phyloP scores from a whole-genome alignment of 768 basidiomycete species.

The Kwoniella pini region DNA sequence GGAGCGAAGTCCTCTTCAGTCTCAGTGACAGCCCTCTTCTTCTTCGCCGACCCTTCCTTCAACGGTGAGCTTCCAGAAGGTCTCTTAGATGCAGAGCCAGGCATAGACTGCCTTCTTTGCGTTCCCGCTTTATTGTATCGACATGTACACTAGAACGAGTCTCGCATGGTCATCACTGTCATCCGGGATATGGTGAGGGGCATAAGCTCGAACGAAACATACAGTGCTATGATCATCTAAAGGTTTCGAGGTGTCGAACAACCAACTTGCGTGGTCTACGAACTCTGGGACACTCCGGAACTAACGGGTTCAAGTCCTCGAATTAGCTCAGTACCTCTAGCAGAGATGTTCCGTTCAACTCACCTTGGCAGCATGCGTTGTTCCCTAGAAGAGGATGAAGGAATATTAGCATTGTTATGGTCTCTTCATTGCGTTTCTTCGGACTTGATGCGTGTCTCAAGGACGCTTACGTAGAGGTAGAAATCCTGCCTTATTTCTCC shows the following conservation, averaged over 20 bases:
- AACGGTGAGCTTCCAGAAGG: slow-evolving; percentile 12
- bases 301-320: slow-evolving; percentile 1
- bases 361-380: slow-evolving; percentile 20
- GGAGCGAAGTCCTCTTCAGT: slow-evolving; percentile 16
- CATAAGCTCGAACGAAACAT: background rate
- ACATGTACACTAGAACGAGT: slow-evolving; percentile 36
- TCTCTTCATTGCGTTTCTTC: no score
- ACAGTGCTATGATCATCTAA: slow-evolving; percentile 32
- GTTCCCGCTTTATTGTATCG: slow-evolving; percentile 28
- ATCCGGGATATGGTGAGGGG: background rate
- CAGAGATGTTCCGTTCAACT: background rate
- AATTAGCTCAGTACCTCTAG: no score
- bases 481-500: slow-evolving; percentile 25
- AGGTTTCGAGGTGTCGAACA: slow-evolving; percentile 31
- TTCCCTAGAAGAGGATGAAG: slow-evolving; percentile 26
- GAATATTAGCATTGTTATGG: background rate
- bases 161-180: slow-evolving; percentile 9
- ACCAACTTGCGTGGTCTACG: slow-evolving; percentile 42
- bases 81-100: slow-evolving; percentile 13
- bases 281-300: slow-evolving; percentile 47
- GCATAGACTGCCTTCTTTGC: slow-evolving; percentile 1
- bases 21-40: slow-evolving; percentile 7
- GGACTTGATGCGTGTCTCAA: no score
- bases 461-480: slow-evolving; percentile 39
- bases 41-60: slow-evolving; percentile 28